Evolutionary conservation across 331 rosid species (phyloP).

Genomic region (Malus hybrid): DNA sequence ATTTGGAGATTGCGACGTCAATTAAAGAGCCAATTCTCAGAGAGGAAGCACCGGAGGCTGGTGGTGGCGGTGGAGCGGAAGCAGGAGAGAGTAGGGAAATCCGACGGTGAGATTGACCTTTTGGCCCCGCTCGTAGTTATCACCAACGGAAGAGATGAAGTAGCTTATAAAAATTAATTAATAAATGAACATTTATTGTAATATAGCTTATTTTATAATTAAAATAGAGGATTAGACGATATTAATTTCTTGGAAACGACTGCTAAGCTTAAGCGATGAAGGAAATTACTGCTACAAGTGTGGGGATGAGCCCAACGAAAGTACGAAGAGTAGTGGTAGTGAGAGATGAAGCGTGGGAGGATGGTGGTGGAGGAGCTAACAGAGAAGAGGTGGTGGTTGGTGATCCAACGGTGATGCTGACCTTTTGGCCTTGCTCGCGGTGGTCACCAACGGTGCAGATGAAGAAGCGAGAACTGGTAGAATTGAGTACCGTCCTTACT

Average conservation of each 20-base stretch:
- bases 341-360: background rate
- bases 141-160: too few species aligned
- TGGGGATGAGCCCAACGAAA: background rate
- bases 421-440: conserved; percentile 33
- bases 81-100: too few species aligned
- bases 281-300: background rate
- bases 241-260: background rate
- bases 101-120: too few species aligned
- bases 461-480: conserved; percentile 19
- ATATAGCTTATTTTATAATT: background rate
- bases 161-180: too few species aligned
- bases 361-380: background rate
- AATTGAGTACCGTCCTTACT: background rate
- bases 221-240: background rate
- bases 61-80: too few species aligned
- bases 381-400: conserved; percentile 2
- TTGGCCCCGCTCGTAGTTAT: too few species aligned
- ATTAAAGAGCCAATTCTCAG: background rate
- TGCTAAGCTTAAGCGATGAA: background rate
- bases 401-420: conserved; percentile 1
- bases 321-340: background rate
- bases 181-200: background rate
- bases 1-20: too few species aligned
- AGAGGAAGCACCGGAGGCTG: background rate
- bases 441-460: conserved; percentile 22